Percentiles rank a stretch among this genome's conserved stretches.
Conservation (phyloP, 108 stramenopile species). For the Conticribra weissflogii region DNA sequence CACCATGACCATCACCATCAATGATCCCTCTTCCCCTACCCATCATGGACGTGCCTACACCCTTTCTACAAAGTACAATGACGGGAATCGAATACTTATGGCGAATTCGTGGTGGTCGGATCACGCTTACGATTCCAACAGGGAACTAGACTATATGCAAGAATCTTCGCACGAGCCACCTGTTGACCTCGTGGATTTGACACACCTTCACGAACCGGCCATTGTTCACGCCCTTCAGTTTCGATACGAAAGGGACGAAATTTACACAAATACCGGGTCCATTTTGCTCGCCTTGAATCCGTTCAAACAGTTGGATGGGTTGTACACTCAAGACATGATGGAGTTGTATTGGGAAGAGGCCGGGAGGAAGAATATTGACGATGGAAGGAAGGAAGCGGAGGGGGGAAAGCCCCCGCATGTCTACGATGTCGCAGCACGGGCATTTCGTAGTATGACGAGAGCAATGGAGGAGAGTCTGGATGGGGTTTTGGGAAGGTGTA, state of each 20-base stretch:
- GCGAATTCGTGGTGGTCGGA: conserved; percentile 41
- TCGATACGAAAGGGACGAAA: conserved; percentile 65
- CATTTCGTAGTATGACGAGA: conserved; percentile 77
- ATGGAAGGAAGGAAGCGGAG: conserved; percentile 3
- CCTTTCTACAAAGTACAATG: neutral
- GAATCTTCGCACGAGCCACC: conserved; percentile 37
- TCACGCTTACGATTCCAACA: neutral
- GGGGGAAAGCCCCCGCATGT: conserved; percentile 65
- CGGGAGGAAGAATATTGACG: neutral
- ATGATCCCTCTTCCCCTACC: neutral
- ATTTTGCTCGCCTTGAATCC: conserved; percentile 94
- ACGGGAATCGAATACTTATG: conserved; percentile 22
- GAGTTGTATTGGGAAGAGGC: conserved; percentile 50
- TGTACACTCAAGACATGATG: conserved; percentile 72
- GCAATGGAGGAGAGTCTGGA: conserved; percentile 40
- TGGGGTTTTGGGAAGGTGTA: conserved; percentile 23
- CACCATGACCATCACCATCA: neutral
- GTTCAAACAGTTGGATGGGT: conserved; percentile 57
- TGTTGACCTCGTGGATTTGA: conserved; percentile 71
- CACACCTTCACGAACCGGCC: conserved; percentile 87
- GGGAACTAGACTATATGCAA: neutral
- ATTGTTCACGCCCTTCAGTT: conserved; percentile 72
- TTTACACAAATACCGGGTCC: conserved; percentile 92
- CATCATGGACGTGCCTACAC: neutral
- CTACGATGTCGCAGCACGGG: conserved; percentile 91